Base-by-base conservation (phyloP, 331 rosid genomes). In the Spiraea crenata region DNA sequence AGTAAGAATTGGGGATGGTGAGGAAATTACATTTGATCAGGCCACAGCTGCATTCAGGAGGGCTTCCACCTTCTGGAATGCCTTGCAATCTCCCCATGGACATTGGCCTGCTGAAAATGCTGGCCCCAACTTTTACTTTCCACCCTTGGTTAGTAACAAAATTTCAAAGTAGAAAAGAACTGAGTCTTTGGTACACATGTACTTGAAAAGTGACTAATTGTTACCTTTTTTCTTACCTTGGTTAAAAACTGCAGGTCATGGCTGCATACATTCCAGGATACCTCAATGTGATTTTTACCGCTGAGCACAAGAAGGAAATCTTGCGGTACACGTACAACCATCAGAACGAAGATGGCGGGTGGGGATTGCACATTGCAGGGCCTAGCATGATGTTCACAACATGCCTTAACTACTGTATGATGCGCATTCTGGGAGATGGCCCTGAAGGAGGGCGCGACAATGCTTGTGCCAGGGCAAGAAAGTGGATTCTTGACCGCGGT, bases 401-500 rank as follows among this genome's bases (percentile, higher is more conserved):
- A 7, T 75, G 81, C 48, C 82, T 89, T 7, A 89, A 81, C 71
- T 89, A 89, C 48, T 76, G 85, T 72, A 84, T 85, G 31, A 75
- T 84, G 88, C 77, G 92, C 14, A 84, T 86, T 0, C 85, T 89
- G 0, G 92, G 92, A 60, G 88, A 78, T 63, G 89, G 86, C 6
- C 86, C 89, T 0, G 63, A 82, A 4, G 95, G 81, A 15, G 92
- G 88, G 1, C 62, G 62, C 17, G 76, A 82, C 41, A 65, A 84
- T 63, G 84, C 84, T 20, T 86, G 95, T 74, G 83, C 77, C 5
- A 82, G 76, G 73, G 97, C 93, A 57, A 75, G 86, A 47, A 82
- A 82, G 17, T 92, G 97, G 97, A 89, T 92, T 81, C 90, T 59
- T 59, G 88, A 89, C 63, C 97, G 84, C 45, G 96, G 91, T 39